phyloP scores from a whole-genome alignment of 331 rosid species.

The Ulmus americana region DNA sequence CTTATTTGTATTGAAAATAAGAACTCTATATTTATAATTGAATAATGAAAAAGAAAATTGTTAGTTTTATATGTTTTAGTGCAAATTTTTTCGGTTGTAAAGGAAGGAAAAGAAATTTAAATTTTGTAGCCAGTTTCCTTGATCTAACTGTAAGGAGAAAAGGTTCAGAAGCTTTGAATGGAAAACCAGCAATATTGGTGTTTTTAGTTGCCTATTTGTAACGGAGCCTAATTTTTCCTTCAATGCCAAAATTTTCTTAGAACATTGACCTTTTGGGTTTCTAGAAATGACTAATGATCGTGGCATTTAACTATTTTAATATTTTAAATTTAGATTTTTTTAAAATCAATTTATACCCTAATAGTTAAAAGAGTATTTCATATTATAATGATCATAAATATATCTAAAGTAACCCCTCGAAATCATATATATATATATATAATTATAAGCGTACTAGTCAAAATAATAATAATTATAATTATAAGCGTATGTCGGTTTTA shows the following conservation, averaged over 20 bases:
- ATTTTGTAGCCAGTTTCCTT: constrained; percentile 20
- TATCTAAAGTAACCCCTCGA: too few relatives aligned
- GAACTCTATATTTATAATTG: too few relatives aligned
- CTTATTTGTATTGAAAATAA: too few relatives aligned
- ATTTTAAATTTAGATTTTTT: too few relatives aligned
- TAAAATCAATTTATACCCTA: too few relatives aligned
- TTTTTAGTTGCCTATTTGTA: constrained; percentile 11
- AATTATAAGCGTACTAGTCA: background rate
- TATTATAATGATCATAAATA: too few relatives aligned
- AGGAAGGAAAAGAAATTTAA: constrained; percentile 15
- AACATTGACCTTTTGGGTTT: background rate
- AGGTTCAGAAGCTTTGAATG: constrained; percentile 12
- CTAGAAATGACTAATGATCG: too few relatives aligned
- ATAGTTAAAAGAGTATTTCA: too few relatives aligned
- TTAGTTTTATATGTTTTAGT: background rate
- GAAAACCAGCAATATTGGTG: constrained; percentile 6
- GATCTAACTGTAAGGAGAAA: constrained; percentile 15
- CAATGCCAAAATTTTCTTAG: background rate
- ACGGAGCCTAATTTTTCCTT: background rate
- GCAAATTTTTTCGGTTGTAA: constrained; percentile 24
- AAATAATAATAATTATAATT: background rate
- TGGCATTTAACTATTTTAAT: too few relatives aligned
- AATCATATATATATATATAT: too few relatives aligned
- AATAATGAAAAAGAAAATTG: too few relatives aligned
- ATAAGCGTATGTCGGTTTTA: constrained; percentile 16